Conservation (phyloP, 2,329 filamentous ascomycete species). For the Simplicillium aogashimaense region DNA sequence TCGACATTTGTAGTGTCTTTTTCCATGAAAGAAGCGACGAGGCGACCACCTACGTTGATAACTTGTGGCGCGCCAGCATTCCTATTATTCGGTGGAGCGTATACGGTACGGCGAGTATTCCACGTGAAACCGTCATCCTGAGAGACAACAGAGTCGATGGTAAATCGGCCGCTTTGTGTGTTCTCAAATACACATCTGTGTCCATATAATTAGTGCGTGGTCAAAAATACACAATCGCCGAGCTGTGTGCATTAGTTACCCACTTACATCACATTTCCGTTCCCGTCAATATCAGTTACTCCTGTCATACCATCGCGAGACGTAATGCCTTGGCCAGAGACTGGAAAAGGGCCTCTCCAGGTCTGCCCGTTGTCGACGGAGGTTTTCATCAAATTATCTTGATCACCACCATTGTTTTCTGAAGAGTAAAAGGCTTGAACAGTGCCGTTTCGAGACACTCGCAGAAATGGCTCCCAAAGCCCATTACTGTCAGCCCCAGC, state of each 20-base stretch:
- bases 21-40: conserved; percentile 32
- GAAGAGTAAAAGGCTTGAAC: conserved; percentile 33
- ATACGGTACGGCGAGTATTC: conserved; percentile 23
- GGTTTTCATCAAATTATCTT: too few relatives aligned
- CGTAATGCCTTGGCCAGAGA: conserved; percentile 7
- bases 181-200: conserved; percentile 30
- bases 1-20: conserved; percentile 24
- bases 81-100: conserved; percentile 20
- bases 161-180: conserved; percentile 20
- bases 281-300: conserved; percentile 19
- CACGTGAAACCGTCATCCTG: conserved; percentile 29
- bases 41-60: conserved; percentile 25
- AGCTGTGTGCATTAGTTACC: too few relatives aligned
- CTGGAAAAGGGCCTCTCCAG: too few relatives aligned
- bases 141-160: conserved; percentile 22
- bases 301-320: conserved; percentile 34
- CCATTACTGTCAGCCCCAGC: conserved; percentile 17
- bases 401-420: too few relatives aligned
- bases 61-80: conserved; percentile 30
- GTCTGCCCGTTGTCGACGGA: too few relatives aligned
- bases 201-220: too few relatives aligned
- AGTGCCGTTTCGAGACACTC: conserved; percentile 23
- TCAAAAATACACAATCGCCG: too few relatives aligned
- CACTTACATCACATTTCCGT: conserved; percentile 22
- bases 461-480: conserved; percentile 35